Percentiles rank a stretch among this genome's conserved stretches.
These are phyloP conservation scores for Brassica balearica DNA, from an alignment of 441 rosid species.

Conservation along the genomic window DNA sequence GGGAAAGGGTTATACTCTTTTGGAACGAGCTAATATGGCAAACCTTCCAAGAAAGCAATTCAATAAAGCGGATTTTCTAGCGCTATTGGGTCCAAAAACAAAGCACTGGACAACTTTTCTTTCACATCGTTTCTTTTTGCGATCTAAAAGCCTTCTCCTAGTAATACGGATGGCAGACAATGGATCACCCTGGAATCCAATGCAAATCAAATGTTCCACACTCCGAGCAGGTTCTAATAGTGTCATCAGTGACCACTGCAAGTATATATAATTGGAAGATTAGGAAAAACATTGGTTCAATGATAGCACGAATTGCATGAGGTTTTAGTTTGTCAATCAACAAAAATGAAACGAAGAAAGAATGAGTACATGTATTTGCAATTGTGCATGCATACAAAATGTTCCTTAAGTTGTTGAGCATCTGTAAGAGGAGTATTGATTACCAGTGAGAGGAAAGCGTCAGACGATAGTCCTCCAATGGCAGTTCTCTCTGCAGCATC, in stretches of 20 bases:
- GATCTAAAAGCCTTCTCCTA: conserved; percentile 77
- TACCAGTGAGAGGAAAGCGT: conserved; percentile 92
- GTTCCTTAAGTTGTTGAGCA: conserved; percentile 18
- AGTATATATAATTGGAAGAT: too few relatives aligned
- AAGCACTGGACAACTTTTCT: conserved; percentile 88
- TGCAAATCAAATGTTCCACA: conserved; percentile 79
- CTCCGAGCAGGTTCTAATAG: conserved; percentile 79
- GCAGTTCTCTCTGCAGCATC: conserved; percentile 88
- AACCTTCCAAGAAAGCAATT: conserved; percentile 91
- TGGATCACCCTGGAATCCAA: conserved; percentile 76
- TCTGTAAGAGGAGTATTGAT: too few relatives aligned
- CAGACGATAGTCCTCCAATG: conserved; percentile 75
- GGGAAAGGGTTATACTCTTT: not conserved
- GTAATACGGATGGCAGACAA: conserved; percentile 67
- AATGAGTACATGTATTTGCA: conserved; percentile 4
- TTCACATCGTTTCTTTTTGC: conserved; percentile 89
- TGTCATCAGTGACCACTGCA: conserved; percentile 96
- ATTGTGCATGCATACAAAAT: conserved; percentile 12
- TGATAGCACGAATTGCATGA: too few relatives aligned
- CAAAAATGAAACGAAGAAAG: conserved; percentile 23
- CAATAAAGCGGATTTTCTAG: conserved; percentile 84
- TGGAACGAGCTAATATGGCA: conserved; percentile 29
- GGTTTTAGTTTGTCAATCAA: not conserved
- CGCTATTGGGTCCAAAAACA: conserved; percentile 82
- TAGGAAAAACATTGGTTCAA: too few relatives aligned